Conservation (phyloP, 2,329 filamentous ascomycete species). For the Calonectria henricotiae region DNA sequence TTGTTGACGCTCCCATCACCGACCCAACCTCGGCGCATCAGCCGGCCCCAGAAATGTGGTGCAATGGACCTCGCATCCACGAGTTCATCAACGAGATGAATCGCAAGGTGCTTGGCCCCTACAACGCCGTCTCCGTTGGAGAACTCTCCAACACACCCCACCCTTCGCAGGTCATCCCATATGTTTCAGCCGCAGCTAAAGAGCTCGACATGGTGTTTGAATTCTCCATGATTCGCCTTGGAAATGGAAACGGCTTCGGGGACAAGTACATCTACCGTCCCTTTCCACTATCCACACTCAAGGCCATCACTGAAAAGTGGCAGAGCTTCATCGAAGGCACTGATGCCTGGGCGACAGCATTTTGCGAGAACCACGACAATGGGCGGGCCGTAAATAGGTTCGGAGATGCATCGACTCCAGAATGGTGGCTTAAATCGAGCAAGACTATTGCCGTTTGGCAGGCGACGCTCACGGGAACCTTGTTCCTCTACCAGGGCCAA, state of each 20-base stretch:
- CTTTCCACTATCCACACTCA: conserved; percentile 64
- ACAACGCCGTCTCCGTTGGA: conserved; percentile 75
- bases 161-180: conserved; percentile 68
- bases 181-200: conserved; percentile 68
- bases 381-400: conserved; percentile 72
- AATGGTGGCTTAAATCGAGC: conserved; percentile 63
- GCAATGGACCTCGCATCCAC: conserved; percentile 75
- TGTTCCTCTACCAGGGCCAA: conserved; percentile 75
- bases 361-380: conserved; percentile 78
- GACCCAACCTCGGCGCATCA: conserved; percentile 60
- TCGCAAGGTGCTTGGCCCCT: conserved; percentile 67
- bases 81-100: conserved; percentile 76
- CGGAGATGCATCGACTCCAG: conserved; percentile 63
- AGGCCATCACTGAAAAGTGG: conserved; percentile 64
- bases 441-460: conserved; percentile 71
- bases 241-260: conserved; percentile 64
- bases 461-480: conserved; percentile 67
- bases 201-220: conserved; percentile 77
- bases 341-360: conserved; percentile 73
- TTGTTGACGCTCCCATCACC: conserved; percentile 68
- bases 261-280: conserved; percentile 68
- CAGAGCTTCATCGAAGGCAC: conserved; percentile 67
- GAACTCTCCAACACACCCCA: conserved; percentile 74
- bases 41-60: conserved; percentile 68
- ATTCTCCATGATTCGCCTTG: conserved; percentile 72